Evolutionary conservation across 2,329 filamentous ascomycete genomes (phyloP).

Genomic region (Colletotrichum incanum): DNA sequence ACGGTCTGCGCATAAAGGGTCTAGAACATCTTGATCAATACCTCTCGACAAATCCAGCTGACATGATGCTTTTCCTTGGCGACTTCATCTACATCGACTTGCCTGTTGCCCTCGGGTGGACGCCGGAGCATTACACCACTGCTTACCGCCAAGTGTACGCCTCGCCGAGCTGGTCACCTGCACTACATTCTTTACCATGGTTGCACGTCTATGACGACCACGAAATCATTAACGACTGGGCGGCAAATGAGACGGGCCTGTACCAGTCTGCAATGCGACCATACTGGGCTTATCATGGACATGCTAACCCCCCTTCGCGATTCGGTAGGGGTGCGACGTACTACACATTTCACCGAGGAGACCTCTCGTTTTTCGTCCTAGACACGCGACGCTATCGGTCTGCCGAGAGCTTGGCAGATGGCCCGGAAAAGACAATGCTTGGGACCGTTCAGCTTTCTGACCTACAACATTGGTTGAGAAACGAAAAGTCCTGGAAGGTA

Average conservation of each 20-base stretch:
- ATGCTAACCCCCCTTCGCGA: slow-evolving; percentile 71
- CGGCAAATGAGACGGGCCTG: slow-evolving; percentile 73
- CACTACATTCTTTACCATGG: slow-evolving; percentile 70
- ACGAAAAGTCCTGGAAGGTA: slow-evolving; percentile 70
- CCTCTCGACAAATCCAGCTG: slow-evolving; percentile 25
- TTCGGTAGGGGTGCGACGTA: slow-evolving; percentile 67
- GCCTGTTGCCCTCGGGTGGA: slow-evolving; percentile 45
- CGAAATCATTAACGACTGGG: slow-evolving; percentile 81
- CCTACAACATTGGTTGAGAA: slow-evolving; percentile 69
- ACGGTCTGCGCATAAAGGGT: slow-evolving; percentile 74
- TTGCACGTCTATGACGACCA: slow-evolving; percentile 81
- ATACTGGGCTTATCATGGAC: slow-evolving; percentile 75
- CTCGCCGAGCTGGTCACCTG: slow-evolving; percentile 72
- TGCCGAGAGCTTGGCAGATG: slow-evolving; percentile 57
- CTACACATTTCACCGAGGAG: slow-evolving; percentile 76
- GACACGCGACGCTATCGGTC: slow-evolving; percentile 75
- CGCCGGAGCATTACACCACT: slow-evolving; percentile 40
- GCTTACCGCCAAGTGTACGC: slow-evolving; percentile 77
- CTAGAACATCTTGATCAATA: slow-evolving; percentile 60
- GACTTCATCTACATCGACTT: slow-evolving; percentile 78
- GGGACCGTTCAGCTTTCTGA: slow-evolving; percentile 72
- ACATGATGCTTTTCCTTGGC: slow-evolving; percentile 70
- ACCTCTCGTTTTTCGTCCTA: slow-evolving; percentile 76
- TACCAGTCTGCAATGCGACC: slow-evolving; percentile 75
- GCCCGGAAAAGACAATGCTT: slow-evolving; percentile 68